Evolutionary conservation across 208 protist species (phyloP).

Genomic region (Wallacemonas sp.): DNA sequence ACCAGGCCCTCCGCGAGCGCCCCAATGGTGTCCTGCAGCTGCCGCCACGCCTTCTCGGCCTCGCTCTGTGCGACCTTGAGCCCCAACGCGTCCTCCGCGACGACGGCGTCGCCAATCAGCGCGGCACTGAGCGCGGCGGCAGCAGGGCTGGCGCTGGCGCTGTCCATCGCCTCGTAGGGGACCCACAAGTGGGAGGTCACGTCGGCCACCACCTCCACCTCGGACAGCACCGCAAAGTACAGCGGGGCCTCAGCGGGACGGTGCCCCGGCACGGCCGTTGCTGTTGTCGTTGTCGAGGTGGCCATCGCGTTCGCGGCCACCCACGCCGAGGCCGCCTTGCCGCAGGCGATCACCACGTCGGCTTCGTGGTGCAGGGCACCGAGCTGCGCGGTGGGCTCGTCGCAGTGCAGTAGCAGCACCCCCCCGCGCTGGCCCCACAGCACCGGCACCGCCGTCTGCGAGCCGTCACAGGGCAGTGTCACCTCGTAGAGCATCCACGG

Average conservation of each 20-base stretch:
- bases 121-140: not conserved
- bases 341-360: constrained; percentile 65
- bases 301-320: constrained; percentile 31
- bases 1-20: constrained; percentile 8
- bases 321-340: constrained; percentile 51
- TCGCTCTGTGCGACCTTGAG: constrained; percentile 9
- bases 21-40: constrained; percentile 23
- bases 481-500: constrained; percentile 51
- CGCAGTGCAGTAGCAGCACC: constrained; percentile 55
- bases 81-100: constrained; percentile 1
- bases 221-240: constrained; percentile 50
- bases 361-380: constrained; percentile 56
- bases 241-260: too few species aligned
- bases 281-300: not conserved
- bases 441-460: constrained; percentile 15
- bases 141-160: not conserved
- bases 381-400: constrained; percentile 54
- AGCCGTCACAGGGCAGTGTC: constrained; percentile 13
- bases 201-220: constrained; percentile 46
- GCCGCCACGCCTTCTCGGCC: constrained; percentile 26
- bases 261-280: not conserved
- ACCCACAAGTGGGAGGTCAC: constrained; percentile 37
- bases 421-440: constrained; percentile 62
- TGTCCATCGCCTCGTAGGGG: constrained; percentile 18
- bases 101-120: not conserved